Percentiles rank a stretch among this genome's conserved stretches.
Evolutionary conservation across 495 filamentous ascomycete species (phyloP).

Genomic region (Trichoderma erinaceum): DNA sequence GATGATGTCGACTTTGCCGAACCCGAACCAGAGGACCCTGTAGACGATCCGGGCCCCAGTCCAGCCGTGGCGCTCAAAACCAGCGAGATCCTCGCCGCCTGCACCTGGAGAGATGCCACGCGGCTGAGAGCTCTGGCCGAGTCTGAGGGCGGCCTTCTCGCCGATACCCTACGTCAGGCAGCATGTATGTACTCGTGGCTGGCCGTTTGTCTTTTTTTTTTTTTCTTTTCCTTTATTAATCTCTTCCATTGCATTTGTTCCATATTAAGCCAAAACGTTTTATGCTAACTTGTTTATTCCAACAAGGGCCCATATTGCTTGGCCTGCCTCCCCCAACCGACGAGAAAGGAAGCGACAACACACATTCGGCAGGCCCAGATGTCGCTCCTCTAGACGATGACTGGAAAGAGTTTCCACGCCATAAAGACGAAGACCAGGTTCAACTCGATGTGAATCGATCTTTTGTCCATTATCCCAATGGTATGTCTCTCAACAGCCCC

Average conservation of each 20-base stretch:
- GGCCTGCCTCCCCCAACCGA: conserved; percentile 36
- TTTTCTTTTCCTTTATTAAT: background rate
- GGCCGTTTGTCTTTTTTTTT: conserved; percentile 15
- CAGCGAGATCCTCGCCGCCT: conserved; percentile 57
- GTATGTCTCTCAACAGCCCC: conserved; percentile 38
- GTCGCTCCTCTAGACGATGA: conserved; percentile 23
- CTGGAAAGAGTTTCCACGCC: conserved; percentile 55
- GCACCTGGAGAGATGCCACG: conserved; percentile 55
- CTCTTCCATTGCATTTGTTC: too few relatives aligned
- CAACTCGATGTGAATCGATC: conserved; percentile 86
- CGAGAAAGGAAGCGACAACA: conserved; percentile 13
- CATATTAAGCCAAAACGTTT: background rate
- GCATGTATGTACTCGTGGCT: conserved; percentile 63
- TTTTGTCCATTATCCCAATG: conserved; percentile 92
- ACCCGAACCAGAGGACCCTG: background rate
- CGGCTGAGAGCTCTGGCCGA: conserved; percentile 61
- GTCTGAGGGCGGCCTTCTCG: conserved; percentile 67
- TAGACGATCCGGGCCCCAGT: background rate
- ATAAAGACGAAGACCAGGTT: conserved; percentile 84
- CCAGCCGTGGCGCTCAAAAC: conserved; percentile 21
- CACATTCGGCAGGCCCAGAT: conserved; percentile 16
- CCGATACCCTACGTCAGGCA: conserved; percentile 69
- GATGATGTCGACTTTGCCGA: background rate
- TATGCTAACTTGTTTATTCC: conserved; percentile 19
- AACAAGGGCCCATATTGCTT: conserved; percentile 73